Base-by-base conservation (phyloP, 768 basidiomycete species). In the Lactifluus piperatus region DNA sequence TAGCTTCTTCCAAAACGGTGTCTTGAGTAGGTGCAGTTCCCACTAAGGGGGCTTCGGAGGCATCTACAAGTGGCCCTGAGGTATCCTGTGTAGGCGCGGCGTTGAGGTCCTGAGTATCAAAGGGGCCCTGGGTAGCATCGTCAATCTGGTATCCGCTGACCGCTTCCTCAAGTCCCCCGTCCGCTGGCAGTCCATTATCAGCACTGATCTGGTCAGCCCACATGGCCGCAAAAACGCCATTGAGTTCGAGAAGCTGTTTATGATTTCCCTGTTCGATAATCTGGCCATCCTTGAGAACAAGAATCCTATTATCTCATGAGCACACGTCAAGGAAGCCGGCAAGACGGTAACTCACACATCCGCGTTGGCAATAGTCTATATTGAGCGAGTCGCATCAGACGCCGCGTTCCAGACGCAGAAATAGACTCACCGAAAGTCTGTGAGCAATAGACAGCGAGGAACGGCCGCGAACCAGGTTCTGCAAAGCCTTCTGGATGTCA, bases 241-340 rank as follows among this genome's bases (percentile, higher is more conserved):
- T 80, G 46, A 73, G 72, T 29, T 82, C 81, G 47, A 94, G 72
- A 32, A 97, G 76, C 62, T 94, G 90, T 58, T 80, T 82, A 71
- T 92, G 91, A 45, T 72, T 81, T 10, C 92, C 92, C 58, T 81
- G 5, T 76, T 71, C 37, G 74, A 66, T 76, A 46, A 98, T 86
- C 67, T 84, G 82, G 5, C 95, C 94, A 67, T 97, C 88, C 65
- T 89, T 88, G 59, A 98, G 82, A 26, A 97, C 93, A 51, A 95
- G 73, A 67, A 98, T 97, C 56, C 90, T 91, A 68, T 59, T 57
- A 18, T 37, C 18, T 1, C 11, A 34, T 57, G 26, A 62, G 51
- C 51, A 53, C 39, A 57, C 37, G 44, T 57, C 59, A 51, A 30
- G 50, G 49, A 57, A 47, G 44, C 4, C 16, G 27, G 27, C 32